Conservation (phyloP, 2,329 filamentous ascomycete genomes). For the Xylariaceae sp. region DNA sequence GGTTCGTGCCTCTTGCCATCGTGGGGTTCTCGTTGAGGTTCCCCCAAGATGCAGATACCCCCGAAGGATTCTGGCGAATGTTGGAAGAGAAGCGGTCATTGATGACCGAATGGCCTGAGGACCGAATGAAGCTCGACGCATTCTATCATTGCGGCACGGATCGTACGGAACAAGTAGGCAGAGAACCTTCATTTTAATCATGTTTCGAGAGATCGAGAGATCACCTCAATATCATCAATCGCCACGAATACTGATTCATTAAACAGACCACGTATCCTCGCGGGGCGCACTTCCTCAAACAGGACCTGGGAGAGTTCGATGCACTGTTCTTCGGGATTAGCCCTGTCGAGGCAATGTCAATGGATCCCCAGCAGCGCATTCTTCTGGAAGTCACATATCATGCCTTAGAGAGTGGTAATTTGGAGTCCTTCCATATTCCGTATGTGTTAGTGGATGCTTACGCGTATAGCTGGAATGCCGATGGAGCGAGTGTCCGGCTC, state of each 20-base stretch:
- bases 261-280: neutral
- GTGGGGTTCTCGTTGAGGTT: slow-evolving; percentile 38
- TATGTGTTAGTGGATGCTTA: no score
- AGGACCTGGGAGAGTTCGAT: slow-evolving; percentile 15
- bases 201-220: no score
- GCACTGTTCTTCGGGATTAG: slow-evolving; percentile 16
- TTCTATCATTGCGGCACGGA: neutral
- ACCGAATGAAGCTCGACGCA: neutral
- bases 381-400: slow-evolving; percentile 14
- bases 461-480: slow-evolving; percentile 6
- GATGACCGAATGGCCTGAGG: neutral
- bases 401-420: slow-evolving; percentile 11
- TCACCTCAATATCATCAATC: no score
- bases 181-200: no score
- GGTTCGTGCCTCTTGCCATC: slow-evolving; percentile 30
- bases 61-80: slow-evolving; percentile 32
- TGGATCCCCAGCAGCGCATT: slow-evolving; percentile 13
- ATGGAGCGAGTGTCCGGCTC: slow-evolving; percentile 6
- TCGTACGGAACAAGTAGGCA: no score
- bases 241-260: no score
- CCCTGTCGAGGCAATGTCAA: slow-evolving; percentile 10
- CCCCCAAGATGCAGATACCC: slow-evolving; percentile 34
- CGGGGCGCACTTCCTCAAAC: slow-evolving; percentile 17
- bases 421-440: no score
- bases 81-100: neutral